A percentile compares a stretch with the other conserved stretches of the same genome.
phyloP scores from a whole-genome alignment of 1,139 yeast genomes.

The Kodamaea plutei region DNA sequence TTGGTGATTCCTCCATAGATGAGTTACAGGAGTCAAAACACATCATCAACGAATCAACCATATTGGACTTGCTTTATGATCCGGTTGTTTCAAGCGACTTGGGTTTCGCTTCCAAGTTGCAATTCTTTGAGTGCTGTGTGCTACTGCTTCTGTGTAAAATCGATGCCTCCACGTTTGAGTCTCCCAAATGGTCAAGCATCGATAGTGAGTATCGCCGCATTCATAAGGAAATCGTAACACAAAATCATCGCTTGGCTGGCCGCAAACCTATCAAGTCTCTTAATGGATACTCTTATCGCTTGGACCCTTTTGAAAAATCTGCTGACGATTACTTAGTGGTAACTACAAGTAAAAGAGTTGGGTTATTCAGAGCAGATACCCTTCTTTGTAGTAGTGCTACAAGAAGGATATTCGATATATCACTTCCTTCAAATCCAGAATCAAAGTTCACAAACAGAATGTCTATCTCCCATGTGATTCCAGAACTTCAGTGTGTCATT shows the following conservation, averaged over 20 bases:
- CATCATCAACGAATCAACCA: conserved; percentile 33
- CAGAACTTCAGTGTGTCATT: conserved; percentile 50
- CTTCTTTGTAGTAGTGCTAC: conserved; percentile 52
- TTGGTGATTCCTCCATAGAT: conserved; percentile 41
- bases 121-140: conserved; percentile 33
- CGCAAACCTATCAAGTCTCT: conserved; percentile 8
- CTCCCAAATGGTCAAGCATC: conserved; percentile 22
- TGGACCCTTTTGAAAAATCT: not conserved
- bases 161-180: conserved; percentile 5
- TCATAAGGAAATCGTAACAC: conserved; percentile 19
- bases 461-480: conserved; percentile 48
- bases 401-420: conserved; percentile 37
- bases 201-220: conserved; percentile 39
- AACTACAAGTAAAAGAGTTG: conserved; percentile 41
- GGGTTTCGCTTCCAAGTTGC: conserved; percentile 44
- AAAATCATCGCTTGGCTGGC: not conserved
- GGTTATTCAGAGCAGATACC: conserved; percentile 47
- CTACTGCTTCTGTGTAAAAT: conserved; percentile 9
- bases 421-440: conserved; percentile 33
- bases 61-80: conserved; percentile 33
- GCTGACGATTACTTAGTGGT: conserved; percentile 25
- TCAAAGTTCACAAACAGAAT: conserved; percentile 47
- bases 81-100: conserved; percentile 38
- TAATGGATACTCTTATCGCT: conserved; percentile 12
- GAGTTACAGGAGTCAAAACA: conserved; percentile 23